phyloP scores from a whole-genome alignment of 495 filamentous ascomycete genomes.

The Aspergillus incahuasiensis region DNA sequence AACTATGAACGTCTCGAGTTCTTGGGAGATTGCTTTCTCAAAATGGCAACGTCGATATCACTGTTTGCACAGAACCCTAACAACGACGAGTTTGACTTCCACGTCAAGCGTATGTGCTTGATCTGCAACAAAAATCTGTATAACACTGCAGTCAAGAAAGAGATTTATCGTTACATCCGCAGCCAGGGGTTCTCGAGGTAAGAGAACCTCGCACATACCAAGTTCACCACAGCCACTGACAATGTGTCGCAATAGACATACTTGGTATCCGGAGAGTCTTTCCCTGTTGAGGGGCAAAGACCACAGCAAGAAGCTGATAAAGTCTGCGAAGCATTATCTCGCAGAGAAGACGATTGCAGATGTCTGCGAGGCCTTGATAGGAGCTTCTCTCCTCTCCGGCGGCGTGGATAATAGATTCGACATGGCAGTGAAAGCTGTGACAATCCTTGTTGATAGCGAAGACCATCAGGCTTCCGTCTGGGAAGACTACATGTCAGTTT shows the following conservation, averaged over 20 bases:
- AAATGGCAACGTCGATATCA: constrained; percentile 89
- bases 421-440: constrained; percentile 79
- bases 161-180: constrained; percentile 71
- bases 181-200: constrained; percentile 74
- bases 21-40: constrained; percentile 88
- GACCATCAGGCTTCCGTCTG: constrained; percentile 66
- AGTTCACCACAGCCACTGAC: neutral
- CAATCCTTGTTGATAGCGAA: constrained; percentile 59
- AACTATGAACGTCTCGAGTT: constrained; percentile 97
- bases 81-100: constrained; percentile 80
- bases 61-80: constrained; percentile 71
- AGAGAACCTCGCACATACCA: neutral
- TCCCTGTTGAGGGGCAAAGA: constrained; percentile 59
- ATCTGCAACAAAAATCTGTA: constrained; percentile 92
- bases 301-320: constrained; percentile 46
- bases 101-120: constrained; percentile 85
- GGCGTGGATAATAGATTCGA: constrained; percentile 59
- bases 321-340: constrained; percentile 58
- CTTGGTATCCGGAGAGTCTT: constrained; percentile 81
- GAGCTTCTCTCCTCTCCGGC: constrained; percentile 71
- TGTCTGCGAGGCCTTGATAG: constrained; percentile 93
- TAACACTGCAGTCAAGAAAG: constrained; percentile 61
- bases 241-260: constrained; percentile 24
- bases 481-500: constrained; percentile 66
- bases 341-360: constrained; percentile 94